Evolutionary conservation across 225 moss, liverwort and hornwort species (phyloP).

Genomic region (Sphagnum contortum): DNA sequence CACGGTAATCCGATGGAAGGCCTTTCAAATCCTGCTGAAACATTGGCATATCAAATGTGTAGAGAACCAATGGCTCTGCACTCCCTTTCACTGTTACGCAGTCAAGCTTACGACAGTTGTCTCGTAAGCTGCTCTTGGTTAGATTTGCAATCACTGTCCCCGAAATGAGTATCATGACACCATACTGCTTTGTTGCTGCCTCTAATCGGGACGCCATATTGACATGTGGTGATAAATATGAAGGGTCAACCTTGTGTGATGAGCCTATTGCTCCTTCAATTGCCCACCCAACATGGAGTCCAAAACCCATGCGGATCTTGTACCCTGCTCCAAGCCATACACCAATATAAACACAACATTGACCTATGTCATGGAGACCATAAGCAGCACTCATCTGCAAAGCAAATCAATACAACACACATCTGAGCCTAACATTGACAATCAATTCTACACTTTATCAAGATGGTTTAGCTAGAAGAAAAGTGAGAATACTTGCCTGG

Average conservation of each 20-base stretch:
- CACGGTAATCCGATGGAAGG: constrained; percentile 66
- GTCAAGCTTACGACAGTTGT: constrained; percentile 83
- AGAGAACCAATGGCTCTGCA: constrained; percentile 72
- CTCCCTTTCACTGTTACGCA: constrained; percentile 96
- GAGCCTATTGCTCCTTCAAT: constrained; percentile 99
- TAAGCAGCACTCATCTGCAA: no score
- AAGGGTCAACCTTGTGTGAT: constrained; percentile 92
- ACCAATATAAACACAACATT: no score
- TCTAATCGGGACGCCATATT: constrained; percentile 89
- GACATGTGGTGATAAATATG: constrained; percentile 94
- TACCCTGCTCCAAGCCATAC: constrained; percentile 42
- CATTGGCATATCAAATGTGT: constrained; percentile 85
- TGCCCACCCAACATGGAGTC: constrained; percentile 95
- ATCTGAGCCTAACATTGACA: no score
- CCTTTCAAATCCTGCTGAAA: constrained; percentile 86
- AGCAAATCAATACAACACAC: no score
- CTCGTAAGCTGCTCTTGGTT: constrained; percentile 79
- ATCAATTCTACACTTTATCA: no score
- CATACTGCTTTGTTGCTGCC: constrained; percentile 96
- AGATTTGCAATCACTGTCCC: constrained; percentile 85
- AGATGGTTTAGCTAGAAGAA: no score
- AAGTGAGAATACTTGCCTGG: constrained; percentile 22
- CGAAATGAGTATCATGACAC: constrained; percentile 88
- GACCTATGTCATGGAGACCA: no score
- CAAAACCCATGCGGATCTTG: constrained; percentile 94